phyloP scores from a whole-genome alignment of 208 protist species.

The Endotrypanum monterogeii region DNA sequence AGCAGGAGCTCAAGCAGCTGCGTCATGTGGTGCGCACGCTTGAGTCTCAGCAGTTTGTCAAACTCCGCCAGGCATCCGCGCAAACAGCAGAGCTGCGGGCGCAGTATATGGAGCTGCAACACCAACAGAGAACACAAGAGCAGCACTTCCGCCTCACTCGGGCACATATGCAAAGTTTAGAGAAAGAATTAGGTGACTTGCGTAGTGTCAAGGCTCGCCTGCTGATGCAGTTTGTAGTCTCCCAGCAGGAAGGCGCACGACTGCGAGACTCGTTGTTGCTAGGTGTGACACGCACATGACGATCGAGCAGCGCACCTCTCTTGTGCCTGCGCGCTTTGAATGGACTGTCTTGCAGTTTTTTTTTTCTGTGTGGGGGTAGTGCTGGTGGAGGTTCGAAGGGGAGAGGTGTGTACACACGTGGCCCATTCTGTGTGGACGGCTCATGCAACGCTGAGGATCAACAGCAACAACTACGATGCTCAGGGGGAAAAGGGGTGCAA shows the following conservation, averaged over 20 bases:
- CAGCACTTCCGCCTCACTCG: slow-evolving; percentile 24
- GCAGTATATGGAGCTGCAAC: slow-evolving; percentile 25
- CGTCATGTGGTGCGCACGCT: slow-evolving; percentile 28
- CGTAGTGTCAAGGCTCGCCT: slow-evolving; percentile 37
- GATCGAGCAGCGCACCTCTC: background rate
- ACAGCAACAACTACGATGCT: no score
- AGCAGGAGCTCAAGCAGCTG: slow-evolving; percentile 30
- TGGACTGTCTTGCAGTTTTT: no score
- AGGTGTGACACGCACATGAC: background rate
- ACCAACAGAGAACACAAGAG: slow-evolving; percentile 22
- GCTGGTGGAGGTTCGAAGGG: background rate
- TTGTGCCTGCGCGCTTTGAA: background rate
- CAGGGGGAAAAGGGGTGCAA: background rate
- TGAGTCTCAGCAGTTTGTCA: slow-evolving; percentile 24
- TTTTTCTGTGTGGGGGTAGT: no score
- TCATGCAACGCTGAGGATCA: background rate
- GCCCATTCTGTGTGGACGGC: background rate
- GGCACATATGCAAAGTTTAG: slow-evolving; percentile 21
- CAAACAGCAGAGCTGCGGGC: slow-evolving; percentile 20
- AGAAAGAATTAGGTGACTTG: slow-evolving; percentile 25
- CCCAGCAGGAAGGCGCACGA: slow-evolving; percentile 25
- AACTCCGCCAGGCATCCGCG: slow-evolving; percentile 23
- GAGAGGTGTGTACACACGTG: background rate
- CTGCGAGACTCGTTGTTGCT: slow-evolving; percentile 39
- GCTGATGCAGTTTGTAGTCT: slow-evolving; percentile 36